phyloP scores from a whole-genome alignment of 2,329 filamentous ascomycete genomes.

The Fusarium pseudograminearum region DNA sequence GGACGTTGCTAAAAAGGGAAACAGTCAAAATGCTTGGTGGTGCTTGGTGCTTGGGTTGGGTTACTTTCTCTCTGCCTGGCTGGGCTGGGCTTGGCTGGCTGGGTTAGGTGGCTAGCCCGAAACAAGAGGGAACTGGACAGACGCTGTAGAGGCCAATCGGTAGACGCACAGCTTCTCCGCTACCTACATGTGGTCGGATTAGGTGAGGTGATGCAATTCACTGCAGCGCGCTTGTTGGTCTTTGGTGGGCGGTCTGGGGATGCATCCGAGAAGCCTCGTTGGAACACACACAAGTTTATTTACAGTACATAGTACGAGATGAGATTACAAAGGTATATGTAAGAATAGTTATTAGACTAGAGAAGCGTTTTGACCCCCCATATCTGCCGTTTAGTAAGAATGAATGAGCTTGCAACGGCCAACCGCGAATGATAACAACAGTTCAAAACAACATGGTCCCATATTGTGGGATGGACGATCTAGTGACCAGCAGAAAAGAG shows the following conservation, averaged over 20 bases:
- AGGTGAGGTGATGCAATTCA: slow-evolving; percentile 41
- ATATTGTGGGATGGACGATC: slow-evolving; percentile 23
- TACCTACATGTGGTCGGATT: slow-evolving; percentile 9
- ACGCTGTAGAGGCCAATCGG: slow-evolving; percentile 24
- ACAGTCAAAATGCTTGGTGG: slow-evolving; percentile 8
- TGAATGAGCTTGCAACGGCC: neutral
- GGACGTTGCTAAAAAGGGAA: slow-evolving; percentile 35
- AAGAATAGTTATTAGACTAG: neutral
- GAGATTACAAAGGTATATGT: neutral
- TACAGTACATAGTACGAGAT: neutral
- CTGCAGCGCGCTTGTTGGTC: slow-evolving; percentile 39
- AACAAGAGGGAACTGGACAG: slow-evolving; percentile 27
- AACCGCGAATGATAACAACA: slow-evolving; percentile 1
- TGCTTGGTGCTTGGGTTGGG: slow-evolving; percentile 9
- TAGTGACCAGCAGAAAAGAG: slow-evolving; percentile 18
- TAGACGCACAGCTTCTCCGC: slow-evolving; percentile 17
- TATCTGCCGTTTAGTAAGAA: neutral
- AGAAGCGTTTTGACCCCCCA: neutral
- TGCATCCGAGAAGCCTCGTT: slow-evolving; percentile 17
- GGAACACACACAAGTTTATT: neutral
- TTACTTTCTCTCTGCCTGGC: slow-evolving; percentile 13
- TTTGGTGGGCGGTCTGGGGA: slow-evolving; percentile 32
- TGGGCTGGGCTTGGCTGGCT: slow-evolving; percentile 8
- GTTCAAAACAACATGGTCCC: neutral
- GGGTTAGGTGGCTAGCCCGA: slow-evolving; percentile 19